Evolutionary conservation across 768 basidiomycete genomes (phyloP).

Genomic region (Tricholoma sp.): DNA sequence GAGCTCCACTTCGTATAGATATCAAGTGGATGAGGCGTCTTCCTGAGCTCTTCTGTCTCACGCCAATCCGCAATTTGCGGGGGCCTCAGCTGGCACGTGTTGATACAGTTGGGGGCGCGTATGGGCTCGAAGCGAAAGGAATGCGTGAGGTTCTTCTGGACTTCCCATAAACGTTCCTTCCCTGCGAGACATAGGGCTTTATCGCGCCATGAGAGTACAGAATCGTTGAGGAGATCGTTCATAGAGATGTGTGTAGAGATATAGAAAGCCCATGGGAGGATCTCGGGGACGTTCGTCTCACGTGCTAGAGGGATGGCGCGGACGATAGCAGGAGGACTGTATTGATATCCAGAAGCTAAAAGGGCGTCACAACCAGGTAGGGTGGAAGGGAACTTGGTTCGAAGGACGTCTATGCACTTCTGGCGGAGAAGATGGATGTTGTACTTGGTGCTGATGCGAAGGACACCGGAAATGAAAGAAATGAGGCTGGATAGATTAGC

Average conservation of each 20-base stretch:
- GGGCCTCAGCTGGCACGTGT: conserved; percentile 20
- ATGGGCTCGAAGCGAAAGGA: conserved; percentile 32
- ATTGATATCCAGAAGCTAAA: conserved; percentile 30
- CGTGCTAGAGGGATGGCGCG: conserved; percentile 37
- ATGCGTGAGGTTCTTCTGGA: conserved; percentile 32
- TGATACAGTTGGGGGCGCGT: conserved; percentile 23
- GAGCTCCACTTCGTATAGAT: conserved; percentile 29
- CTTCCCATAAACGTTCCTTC: conserved; percentile 34
- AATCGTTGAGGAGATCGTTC: conserved; percentile 29
- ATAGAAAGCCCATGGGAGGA: conserved; percentile 43
- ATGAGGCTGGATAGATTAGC: conserved; percentile 31
- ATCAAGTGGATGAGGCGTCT: conserved; percentile 33
- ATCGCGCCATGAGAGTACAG: conserved; percentile 34
- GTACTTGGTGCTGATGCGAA: conserved; percentile 41
- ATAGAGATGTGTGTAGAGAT: conserved; percentile 35
- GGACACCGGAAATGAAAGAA: conserved; percentile 34
- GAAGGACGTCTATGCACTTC: conserved; percentile 34
- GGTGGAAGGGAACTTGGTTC: conserved; percentile 37
- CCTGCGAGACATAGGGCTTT: conserved; percentile 38
- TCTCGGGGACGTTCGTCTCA: conserved; percentile 32
- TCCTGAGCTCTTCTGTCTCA: conserved; percentile 27
- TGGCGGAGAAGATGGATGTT: conserved; percentile 29
- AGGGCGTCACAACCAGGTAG: conserved; percentile 34
- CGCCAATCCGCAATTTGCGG: conserved; percentile 22
- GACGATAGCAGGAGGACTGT: conserved; percentile 32